Evolutionary conservation across 2,329 filamentous ascomycete genomes (phyloP).

Genomic region (Exophiala phaeomuriformis): DNA sequence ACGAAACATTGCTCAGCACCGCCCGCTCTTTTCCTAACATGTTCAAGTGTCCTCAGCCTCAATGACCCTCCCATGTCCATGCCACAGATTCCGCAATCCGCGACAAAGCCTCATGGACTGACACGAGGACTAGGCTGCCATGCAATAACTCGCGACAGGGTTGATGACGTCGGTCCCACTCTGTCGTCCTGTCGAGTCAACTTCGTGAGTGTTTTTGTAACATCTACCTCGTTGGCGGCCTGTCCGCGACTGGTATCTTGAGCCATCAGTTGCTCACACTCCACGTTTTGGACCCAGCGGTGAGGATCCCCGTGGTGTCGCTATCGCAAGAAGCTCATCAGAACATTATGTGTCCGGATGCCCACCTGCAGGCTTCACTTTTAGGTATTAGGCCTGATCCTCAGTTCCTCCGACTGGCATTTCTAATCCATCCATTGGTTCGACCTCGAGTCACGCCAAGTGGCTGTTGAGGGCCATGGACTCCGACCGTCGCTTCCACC

Average conservation of each 20-base stretch:
- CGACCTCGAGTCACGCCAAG: slow-evolving; percentile 8
- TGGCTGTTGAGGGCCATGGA: slow-evolving; percentile 10
- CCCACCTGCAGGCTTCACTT: slow-evolving; percentile 8
- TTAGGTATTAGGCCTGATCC: slow-evolving; percentile 13
- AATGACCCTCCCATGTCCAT: slow-evolving; percentile 12
- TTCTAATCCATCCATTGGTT: slow-evolving; percentile 15
- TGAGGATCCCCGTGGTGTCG: slow-evolving; percentile 8
- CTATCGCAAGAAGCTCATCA: not conserved
- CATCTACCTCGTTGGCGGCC: not conserved
- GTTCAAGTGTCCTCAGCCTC: slow-evolving; percentile 22
- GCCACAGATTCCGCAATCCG: slow-evolving; percentile 5
- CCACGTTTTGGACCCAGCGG: slow-evolving; percentile 21
- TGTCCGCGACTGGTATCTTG: not conserved
- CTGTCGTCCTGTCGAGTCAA: not conserved
- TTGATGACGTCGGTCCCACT: slow-evolving; percentile 18
- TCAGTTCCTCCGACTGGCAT: slow-evolving; percentile 9
- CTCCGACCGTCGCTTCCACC: slow-evolving; percentile 4
- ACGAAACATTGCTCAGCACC: slow-evolving; percentile 16
- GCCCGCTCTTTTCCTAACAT: slow-evolving; percentile 15
- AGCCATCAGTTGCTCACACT: slow-evolving; percentile 1
- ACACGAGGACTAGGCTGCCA: not conserved
- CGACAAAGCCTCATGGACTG: not conserved
- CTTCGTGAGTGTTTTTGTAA: not conserved
- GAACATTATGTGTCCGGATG: slow-evolving; percentile 1
- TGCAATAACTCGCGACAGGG: not conserved